Base-by-base conservation (phyloP, 768 basidiomycete genomes). In the Ramaria sp. region DNA sequence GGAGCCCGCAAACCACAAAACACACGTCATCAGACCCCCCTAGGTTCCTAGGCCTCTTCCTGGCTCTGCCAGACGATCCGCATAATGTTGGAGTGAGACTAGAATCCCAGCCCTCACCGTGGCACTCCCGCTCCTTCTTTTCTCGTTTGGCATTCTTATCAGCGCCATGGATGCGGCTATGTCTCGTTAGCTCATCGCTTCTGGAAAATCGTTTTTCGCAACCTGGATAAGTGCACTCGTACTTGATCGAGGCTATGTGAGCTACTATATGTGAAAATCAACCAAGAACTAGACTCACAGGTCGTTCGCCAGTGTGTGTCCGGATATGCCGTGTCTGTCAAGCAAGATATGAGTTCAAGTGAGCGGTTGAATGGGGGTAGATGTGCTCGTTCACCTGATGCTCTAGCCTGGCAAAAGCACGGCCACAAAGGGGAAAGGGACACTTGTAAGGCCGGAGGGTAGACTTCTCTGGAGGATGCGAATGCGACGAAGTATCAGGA, bases 201-300 rank as follows among this genome's bases (percentile, higher is more conserved):
- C 95, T 85, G 17, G 91, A 93, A 71, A 99, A 99, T 5, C 93
- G 87, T 70, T 98, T 99, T 71, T 96, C 94, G 78, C 95, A 99
- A n/a, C 84, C 81, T 3, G 90, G 83, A 68, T 85, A 90, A 1
- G 83, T 85, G 79, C 95, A 99, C 20, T 82, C 79, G 65, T 97
- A 97, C 55, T 57, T 17, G 31, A 48, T 30, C 2, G 19, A 47
- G 30, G 15, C 22, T 19, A 12, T 41, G 27, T 54, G 19, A 30
- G 31, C 22, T 15, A 33, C 31, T n/a, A 4, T 4, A 19, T 27
- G 19, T 1, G 39, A 22, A 7, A 38, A 22, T 17, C 22, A 12
- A 22, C 33, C 4, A 22, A 20, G 11, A 24, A 37, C 17, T 22
- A 10, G 24, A 41, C 55, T 31, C 30, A 57, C 55, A 2, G 95